A percentile compares a stretch with the other conserved stretches of the same genome.
phyloP scores from a whole-genome alignment of 2,329 filamentous ascomycete species.

The Colletotrichum nymphaeae region DNA sequence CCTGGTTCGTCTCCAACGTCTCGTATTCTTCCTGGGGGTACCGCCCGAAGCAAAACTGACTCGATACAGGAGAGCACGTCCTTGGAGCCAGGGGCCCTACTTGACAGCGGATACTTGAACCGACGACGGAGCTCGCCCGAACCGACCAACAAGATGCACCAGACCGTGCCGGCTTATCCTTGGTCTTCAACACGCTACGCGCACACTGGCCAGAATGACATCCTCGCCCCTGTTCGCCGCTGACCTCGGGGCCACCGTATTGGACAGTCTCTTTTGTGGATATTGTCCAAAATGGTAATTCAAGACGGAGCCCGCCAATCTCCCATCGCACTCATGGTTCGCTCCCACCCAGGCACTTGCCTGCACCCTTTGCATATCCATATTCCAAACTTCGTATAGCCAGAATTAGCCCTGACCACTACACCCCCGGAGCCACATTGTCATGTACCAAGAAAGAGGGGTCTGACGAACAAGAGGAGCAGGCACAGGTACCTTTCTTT shows the following conservation, averaged over 20 bases:
- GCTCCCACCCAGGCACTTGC: slow-evolving; percentile 32
- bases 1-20: slow-evolving; percentile 27
- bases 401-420: slow-evolving; percentile 32
- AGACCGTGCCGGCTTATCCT: slow-evolving; percentile 26
- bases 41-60: slow-evolving; percentile 30
- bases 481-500: background rate
- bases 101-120: slow-evolving; percentile 35
- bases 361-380: slow-evolving; percentile 33
- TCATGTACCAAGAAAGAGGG: slow-evolving; percentile 28
- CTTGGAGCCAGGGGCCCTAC: slow-evolving; percentile 19
- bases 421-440: slow-evolving; percentile 30
- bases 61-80: slow-evolving; percentile 32
- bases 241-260: slow-evolving; percentile 29
- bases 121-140: slow-evolving; percentile 33
- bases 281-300: slow-evolving; percentile 29
- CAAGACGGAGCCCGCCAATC: slow-evolving; percentile 31
- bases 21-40: slow-evolving; percentile 28
- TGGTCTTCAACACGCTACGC: background rate
- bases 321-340: slow-evolving; percentile 33
- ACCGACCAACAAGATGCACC: slow-evolving; percentile 28
- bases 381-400: slow-evolving; percentile 37
- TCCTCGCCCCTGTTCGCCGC: slow-evolving; percentile 6
- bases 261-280: slow-evolving; percentile 28
- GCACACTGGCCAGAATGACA: background rate
- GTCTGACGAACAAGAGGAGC: slow-evolving; percentile 3